Percentiles rank a stretch among this genome's conserved stretches.
Evolutionary conservation across 345 rosid species (phyloP).

Genomic region (Eucalyptus cloeziana): DNA sequence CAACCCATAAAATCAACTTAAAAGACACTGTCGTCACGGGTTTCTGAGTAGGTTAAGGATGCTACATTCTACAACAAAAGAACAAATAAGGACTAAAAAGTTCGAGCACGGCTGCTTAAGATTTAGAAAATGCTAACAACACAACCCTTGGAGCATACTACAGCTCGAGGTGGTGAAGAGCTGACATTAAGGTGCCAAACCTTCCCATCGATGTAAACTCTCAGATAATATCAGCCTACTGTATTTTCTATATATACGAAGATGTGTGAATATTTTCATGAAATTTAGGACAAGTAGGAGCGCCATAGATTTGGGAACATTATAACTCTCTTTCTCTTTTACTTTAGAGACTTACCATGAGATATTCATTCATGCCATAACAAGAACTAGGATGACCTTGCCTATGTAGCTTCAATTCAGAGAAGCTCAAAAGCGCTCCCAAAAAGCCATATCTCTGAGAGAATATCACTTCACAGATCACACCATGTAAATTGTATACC

Average conservation of each 20-base stretch:
- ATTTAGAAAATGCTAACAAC: neutral
- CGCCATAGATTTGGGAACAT: neutral
- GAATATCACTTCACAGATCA: neutral
- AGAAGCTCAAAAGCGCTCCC: neutral
- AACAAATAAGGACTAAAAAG: neutral
- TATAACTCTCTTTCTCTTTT: neutral
- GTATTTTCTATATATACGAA: neutral
- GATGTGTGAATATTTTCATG: neutral
- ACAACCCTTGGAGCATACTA: neutral
- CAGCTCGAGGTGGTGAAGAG: neutral
- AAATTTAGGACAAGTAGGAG: neutral
- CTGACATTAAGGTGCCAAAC: neutral
- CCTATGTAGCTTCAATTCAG: neutral
- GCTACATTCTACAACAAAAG: neutral
- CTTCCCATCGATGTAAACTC: neutral
- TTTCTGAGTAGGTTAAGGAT: neutral
- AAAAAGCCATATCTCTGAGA: neutral
- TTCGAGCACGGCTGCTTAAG: neutral
- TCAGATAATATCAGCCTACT: neutral
- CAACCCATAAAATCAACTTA: neutral
- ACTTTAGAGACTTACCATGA: neutral
- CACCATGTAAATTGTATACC: neutral
- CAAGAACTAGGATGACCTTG: neutral
- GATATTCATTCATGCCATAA: neutral
- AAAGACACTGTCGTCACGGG: neutral